Evolutionary conservation across 176 grass and related monocot species (phyloP), one percentile per base, ranked within the genome.

Genomic region (Oryza meridionalis): DNA sequence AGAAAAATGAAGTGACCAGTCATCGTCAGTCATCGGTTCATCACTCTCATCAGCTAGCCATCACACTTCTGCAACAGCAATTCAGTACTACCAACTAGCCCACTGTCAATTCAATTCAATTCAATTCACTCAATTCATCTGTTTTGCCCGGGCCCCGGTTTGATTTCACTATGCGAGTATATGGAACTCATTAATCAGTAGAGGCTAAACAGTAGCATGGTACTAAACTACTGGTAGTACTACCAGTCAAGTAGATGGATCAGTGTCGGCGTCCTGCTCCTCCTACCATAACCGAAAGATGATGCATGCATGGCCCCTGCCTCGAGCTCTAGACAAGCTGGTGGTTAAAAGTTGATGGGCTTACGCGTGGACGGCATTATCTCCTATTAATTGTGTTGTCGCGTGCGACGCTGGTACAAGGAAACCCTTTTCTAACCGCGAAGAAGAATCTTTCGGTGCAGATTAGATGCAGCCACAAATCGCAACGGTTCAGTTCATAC

Each of bases 261-360:
- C 67, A 33, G 71, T 49, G 24, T 73, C 67, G 17, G 71, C 24
- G 71, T 73, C 45, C 25, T 74, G 24, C 15, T 73, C 43, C 25
- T 73, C 70, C 43, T 50, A 10, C n/a, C 40, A 25, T 51, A 51
- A 51, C 72, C 70, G 46, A 31, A 74, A 74, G 72, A 27, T 31
- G 50, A 55, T 58, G 53, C 17, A 58, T 40, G 38, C 38, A 40
- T 40, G 19, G 53, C 16, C 64, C 64, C 64, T 35, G 50, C 21
- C 76, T 61, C 27, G 25, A 59, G 47, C 10, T 69, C 49, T 42
- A 84, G 77, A 70, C 70, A 81, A 70, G 77, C 43, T 51, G 77
- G 77, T 72, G 42, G 82, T 69, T 49, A 84, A 79, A 61, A 46
- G 19, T 49, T 37, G 65, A 70, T 16, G 76, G 61, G 27, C 27